Evolutionary conservation across 805 yeast genomes (phyloP).

Genomic region (Metschnikowia cerradonensis): DNA sequence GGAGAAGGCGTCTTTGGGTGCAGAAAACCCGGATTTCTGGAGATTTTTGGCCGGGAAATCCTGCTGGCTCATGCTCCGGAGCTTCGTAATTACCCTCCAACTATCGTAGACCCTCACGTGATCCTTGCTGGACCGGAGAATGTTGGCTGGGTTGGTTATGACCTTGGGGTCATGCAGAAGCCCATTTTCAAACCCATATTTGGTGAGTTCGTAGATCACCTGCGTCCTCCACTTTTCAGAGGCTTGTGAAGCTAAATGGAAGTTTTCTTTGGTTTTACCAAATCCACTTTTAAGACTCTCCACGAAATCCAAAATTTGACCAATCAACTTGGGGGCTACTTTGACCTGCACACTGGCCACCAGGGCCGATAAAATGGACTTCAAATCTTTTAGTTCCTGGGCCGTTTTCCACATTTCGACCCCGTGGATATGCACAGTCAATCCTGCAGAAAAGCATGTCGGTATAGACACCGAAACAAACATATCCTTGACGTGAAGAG

Average conservation of each 20-base stretch:
- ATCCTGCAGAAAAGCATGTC: conserved; percentile 8
- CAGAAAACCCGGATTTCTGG: conserved; percentile 28
- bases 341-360: conserved; percentile 1
- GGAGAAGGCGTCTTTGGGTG: conserved; percentile 50
- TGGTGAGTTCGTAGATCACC: conserved; percentile 38
- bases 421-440: conserved; percentile 20
- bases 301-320: conserved; percentile 22
- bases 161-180: conserved; percentile 85
- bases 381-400: neutral
- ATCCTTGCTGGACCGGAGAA: conserved; percentile 62
- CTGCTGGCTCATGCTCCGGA: conserved; percentile 64
- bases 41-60: conserved; percentile 47
- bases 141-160: conserved; percentile 82
- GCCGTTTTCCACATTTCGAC: conserved; percentile 35
- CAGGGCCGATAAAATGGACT: neutral
- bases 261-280: conserved; percentile 16
- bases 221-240: conserved; percentile 26
- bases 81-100: conserved; percentile 80
- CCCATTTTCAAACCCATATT: conserved; percentile 36
- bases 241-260: conserved; percentile 15
- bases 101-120: conserved; percentile 80
- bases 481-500: conserved; percentile 30
- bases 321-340: conserved; percentile 19
- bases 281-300: conserved; percentile 10
- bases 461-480: conserved; percentile 25